These are phyloP conservation scores for Lindgomyces ingoldianus DNA, from an alignment of 495 filamentous ascomycete genomes.

Conservation along the genomic window DNA sequence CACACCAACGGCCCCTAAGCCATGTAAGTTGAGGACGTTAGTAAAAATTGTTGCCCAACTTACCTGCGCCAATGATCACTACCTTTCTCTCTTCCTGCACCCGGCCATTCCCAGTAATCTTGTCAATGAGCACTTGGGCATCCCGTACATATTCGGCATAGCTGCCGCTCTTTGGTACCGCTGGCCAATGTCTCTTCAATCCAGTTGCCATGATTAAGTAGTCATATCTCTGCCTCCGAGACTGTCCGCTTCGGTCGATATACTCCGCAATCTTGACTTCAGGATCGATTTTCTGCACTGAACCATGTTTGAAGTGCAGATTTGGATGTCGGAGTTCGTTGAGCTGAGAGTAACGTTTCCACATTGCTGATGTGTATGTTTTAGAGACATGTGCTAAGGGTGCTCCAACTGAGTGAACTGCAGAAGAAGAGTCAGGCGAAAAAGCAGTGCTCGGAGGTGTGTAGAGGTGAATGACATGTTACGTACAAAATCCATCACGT, in stretches of 20 bases:
- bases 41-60: not conserved
- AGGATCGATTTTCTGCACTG: constrained; percentile 56
- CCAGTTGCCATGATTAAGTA: constrained; percentile 65
- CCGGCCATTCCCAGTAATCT: constrained; percentile 38
- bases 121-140: constrained; percentile 49
- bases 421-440: constrained; percentile 3
- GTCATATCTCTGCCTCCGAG: constrained; percentile 57
- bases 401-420: constrained; percentile 63
- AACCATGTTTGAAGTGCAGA: constrained; percentile 60
- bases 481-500: constrained; percentile 68
- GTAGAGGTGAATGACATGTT: not conserved
- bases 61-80: constrained; percentile 59
- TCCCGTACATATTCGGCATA: constrained; percentile 61
- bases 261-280: constrained; percentile 44
- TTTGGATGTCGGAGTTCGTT: constrained; percentile 56
- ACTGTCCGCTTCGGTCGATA: constrained; percentile 28
- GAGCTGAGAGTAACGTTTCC: constrained; percentile 63
- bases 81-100: constrained; percentile 51
- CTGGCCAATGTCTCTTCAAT: constrained; percentile 61
- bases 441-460: not conserved
- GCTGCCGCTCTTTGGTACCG: constrained; percentile 58
- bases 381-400: constrained; percentile 63
- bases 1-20: constrained; percentile 61
- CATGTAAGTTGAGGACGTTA: not conserved
- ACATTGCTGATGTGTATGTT: constrained; percentile 57